Evolutionary conservation across 2,329 filamentous ascomycete genomes (phyloP).

Genomic region (Tolypocladium ophioglossoides): DNA sequence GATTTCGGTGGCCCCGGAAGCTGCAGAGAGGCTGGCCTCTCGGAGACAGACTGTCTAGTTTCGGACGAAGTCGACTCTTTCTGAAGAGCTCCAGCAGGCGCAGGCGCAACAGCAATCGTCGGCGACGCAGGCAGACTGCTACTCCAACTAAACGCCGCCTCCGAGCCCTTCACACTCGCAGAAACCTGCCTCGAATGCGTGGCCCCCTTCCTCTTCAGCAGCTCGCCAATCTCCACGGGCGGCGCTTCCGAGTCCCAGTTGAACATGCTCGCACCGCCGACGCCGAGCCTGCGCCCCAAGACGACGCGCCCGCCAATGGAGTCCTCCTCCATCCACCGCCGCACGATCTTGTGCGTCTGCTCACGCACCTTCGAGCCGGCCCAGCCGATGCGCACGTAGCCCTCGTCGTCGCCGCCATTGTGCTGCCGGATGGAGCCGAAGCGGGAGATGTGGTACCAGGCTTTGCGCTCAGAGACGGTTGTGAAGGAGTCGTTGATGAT

Average conservation of each 20-base stretch:
- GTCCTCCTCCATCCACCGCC: slow-evolving; percentile 57
- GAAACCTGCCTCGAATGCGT: neutral
- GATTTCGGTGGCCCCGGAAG: neutral
- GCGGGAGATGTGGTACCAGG: slow-evolving; percentile 55
- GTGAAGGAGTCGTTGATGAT: slow-evolving; percentile 42
- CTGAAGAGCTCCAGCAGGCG: neutral
- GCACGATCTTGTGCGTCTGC: slow-evolving; percentile 47
- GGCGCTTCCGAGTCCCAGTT: slow-evolving; percentile 48
- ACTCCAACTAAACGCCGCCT: slow-evolving; percentile 17
- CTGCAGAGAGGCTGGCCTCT: neutral
- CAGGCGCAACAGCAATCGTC: neutral
- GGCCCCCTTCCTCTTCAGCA: slow-evolving; percentile 16
- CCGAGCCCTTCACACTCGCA: neutral
- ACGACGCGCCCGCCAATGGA: slow-evolving; percentile 41
- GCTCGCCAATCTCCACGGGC: slow-evolving; percentile 34
- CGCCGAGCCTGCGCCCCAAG: slow-evolving; percentile 24
- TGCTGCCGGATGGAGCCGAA: slow-evolving; percentile 48
- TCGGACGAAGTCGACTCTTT: too few species aligned
- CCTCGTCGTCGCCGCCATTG: slow-evolving; percentile 45
- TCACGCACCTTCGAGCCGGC: slow-evolving; percentile 38
- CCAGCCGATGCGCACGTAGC: slow-evolving; percentile 51
- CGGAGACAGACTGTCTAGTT: too few species aligned
- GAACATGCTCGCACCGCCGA: slow-evolving; percentile 40
- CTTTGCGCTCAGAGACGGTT: slow-evolving; percentile 46
- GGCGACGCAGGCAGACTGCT: slow-evolving; percentile 6